These are phyloP conservation scores for Balakata baccata DNA, from an alignment of 345 rosid species.

Conservation along the genomic window DNA sequence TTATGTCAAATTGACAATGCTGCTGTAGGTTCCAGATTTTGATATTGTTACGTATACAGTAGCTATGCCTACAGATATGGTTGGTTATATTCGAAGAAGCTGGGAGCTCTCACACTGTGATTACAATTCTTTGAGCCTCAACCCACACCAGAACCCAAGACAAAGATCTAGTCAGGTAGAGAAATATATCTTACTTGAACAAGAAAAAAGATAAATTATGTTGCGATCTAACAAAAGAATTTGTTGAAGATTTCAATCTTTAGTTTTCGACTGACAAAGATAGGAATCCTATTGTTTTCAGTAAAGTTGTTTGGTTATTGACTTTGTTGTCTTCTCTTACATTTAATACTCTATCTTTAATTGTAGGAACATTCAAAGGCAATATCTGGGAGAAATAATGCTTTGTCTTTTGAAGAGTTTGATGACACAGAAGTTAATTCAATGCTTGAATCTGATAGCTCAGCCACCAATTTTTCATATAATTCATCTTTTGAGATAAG, in stretches of 20 bases:
- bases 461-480: constrained; percentile 4
- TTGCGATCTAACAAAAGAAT: neutral
- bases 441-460: constrained; percentile 11
- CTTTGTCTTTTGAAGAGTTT: constrained; percentile 18
- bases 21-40: constrained; percentile 33
- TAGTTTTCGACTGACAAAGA: neutral
- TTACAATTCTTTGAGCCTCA: constrained; percentile 9
- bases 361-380: constrained; percentile 16
- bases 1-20: neutral
- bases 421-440: constrained; percentile 18
- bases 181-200: neutral
- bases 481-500: constrained; percentile 4
- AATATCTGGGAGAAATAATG: neutral
- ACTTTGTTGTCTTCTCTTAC: neutral
- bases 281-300: neutral
- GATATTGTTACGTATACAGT: constrained; percentile 26
- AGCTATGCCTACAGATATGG: constrained; percentile 30
- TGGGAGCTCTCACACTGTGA: constrained; percentile 24
- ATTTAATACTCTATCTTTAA: neutral
- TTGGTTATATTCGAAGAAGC: constrained; percentile 29
- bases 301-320: neutral
- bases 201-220: neutral
- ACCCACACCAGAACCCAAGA: neutral
- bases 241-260: neutral
- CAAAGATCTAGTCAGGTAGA: constrained; percentile 18